Conservation (phyloP, 495 filamentous ascomycete genomes). For the Hyphodiscus hymeniophilus region DNA sequence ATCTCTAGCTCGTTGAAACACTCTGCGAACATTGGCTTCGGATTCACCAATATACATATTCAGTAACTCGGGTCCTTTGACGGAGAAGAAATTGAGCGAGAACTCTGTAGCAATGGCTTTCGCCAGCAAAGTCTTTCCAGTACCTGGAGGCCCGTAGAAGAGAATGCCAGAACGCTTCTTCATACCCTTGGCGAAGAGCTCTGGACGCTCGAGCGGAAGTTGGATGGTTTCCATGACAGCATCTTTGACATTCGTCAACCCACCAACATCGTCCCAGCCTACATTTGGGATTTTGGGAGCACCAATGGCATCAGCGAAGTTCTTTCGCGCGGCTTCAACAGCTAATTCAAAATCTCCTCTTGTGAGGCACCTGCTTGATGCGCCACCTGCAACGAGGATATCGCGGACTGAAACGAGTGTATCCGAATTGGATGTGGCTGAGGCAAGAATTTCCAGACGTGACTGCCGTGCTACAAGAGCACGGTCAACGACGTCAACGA, state of each 20-base stretch:
- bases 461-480: slow-evolving; percentile 66
- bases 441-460: slow-evolving; percentile 63
- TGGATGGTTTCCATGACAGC: slow-evolving; percentile 96
- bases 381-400: slow-evolving; percentile 82
- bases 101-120: slow-evolving; percentile 99
- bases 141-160: slow-evolving; percentile 96
- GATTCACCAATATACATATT: slow-evolving; percentile 99
- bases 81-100: slow-evolving; percentile 96
- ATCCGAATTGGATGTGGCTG: slow-evolving; percentile 28
- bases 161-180: slow-evolving; percentile 97
- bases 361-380: slow-evolving; percentile 66
- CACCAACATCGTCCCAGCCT: slow-evolving; percentile 92
- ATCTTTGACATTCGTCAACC: slow-evolving; percentile 86
- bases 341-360: slow-evolving; percentile 83
- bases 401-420: slow-evolving; percentile 60
- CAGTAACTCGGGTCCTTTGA: slow-evolving; percentile 93
- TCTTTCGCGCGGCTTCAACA: slow-evolving; percentile 90
- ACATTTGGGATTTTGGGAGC: slow-evolving; percentile 98
- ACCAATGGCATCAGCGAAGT: slow-evolving; percentile 94
- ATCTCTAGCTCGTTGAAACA: slow-evolving; percentile 91
- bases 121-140: slow-evolving; percentile 91
- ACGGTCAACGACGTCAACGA: slow-evolving; percentile 89
- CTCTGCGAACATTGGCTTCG: slow-evolving; percentile 91
- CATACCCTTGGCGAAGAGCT: slow-evolving; percentile 96
- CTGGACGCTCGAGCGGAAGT: slow-evolving; percentile 82